These are phyloP conservation scores for Rhododendron henanense DNA, from an alignment of 148 eudicot species.

Conservation along the genomic window DNA sequence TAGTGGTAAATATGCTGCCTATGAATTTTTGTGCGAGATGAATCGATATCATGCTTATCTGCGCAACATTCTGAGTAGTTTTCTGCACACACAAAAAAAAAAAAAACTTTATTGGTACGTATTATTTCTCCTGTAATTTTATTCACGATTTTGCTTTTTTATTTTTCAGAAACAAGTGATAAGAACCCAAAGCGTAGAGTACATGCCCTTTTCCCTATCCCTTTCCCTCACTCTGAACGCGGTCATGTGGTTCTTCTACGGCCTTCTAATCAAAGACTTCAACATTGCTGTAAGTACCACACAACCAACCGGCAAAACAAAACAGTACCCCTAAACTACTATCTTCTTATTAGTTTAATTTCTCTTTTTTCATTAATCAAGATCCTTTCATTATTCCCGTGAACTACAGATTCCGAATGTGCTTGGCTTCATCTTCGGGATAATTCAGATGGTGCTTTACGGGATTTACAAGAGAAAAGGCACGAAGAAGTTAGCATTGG, in stretches of 20 bases:
- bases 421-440: constrained; percentile 58
- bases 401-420: constrained; percentile 59
- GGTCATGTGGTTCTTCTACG: constrained; percentile 71
- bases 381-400: neutral
- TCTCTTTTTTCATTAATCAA: neutral
- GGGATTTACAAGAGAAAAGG: constrained; percentile 30
- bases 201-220: constrained; percentile 69
- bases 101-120: neutral
- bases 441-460: constrained; percentile 68
- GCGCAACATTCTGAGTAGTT: neutral
- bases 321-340: neutral
- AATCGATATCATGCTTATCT: neutral
- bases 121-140: neutral
- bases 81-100: too few species aligned
- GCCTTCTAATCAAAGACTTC: constrained; percentile 53
- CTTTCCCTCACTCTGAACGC: constrained; percentile 61
- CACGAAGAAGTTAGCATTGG: neutral
- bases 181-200: constrained; percentile 79
- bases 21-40: neutral
- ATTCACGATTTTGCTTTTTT: neutral
- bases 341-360: neutral
- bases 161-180: constrained; percentile 63
- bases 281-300: constrained; percentile 51
- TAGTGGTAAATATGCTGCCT: constrained; percentile 47
- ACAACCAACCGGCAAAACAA: too few species aligned